Evolutionary conservation across 2,329 filamentous ascomycete species (phyloP).

Genomic region (Eutypella sp.): DNA sequence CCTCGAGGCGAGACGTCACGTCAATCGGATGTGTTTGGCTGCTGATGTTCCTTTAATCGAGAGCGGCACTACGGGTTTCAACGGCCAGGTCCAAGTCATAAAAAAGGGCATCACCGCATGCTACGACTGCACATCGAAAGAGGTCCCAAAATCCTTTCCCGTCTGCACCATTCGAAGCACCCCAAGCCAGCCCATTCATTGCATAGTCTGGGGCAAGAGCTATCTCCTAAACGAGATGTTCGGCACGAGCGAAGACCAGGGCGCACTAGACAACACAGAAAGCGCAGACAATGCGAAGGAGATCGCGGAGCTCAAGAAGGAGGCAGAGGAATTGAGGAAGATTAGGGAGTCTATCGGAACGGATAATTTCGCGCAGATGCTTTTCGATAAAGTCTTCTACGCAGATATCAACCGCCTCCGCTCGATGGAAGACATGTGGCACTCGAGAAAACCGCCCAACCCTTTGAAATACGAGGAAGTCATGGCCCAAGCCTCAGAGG

Average conservation of each 20-base stretch:
- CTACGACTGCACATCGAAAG: constrained; percentile 91
- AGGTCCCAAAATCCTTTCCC: constrained; percentile 85
- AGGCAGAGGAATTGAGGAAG: constrained; percentile 76
- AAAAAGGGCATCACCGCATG: constrained; percentile 88
- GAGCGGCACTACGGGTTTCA: constrained; percentile 96
- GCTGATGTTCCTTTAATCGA: constrained; percentile 88
- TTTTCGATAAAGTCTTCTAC: constrained; percentile 92
- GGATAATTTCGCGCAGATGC: constrained; percentile 66
- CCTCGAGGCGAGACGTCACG: constrained; percentile 85
- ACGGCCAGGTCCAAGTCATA: constrained; percentile 95
- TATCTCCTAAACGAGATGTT: constrained; percentile 95
- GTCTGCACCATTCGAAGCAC: constrained; percentile 97
- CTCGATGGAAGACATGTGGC: constrained; percentile 97
- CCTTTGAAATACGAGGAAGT: constrained; percentile 65
- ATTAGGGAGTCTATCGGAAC: constrained; percentile 80
- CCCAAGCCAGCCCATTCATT: constrained; percentile 93
- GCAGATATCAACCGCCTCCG: constrained; percentile 76
- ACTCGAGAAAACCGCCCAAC: constrained; percentile 68
- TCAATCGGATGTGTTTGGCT: constrained; percentile 95
- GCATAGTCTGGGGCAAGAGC: constrained; percentile 98
- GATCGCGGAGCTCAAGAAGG: constrained; percentile 80
- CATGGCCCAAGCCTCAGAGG: constrained; percentile 44
- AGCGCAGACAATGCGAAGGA: constrained; percentile 81
- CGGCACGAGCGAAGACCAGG: constrained; percentile 82
- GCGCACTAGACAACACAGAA: constrained; percentile 72